phyloP scores from a whole-genome alignment of 2,329 filamentous ascomycete genomes.

The Neurospora sp. region DNA sequence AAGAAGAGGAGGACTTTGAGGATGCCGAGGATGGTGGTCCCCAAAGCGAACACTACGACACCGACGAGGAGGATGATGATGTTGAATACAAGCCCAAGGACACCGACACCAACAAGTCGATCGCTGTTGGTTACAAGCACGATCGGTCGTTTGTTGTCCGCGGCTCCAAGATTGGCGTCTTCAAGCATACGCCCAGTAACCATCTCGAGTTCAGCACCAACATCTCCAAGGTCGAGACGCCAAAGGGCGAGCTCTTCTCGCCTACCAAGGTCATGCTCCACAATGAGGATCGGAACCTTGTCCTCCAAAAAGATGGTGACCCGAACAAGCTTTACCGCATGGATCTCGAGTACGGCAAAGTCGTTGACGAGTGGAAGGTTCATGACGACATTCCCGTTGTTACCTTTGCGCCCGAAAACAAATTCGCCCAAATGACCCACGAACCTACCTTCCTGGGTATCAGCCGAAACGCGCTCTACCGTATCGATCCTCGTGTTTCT shows the following conservation, averaged over 20 bases:
- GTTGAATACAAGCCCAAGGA: constrained; percentile 60
- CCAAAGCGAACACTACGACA: constrained; percentile 47
- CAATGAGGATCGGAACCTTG: constrained; percentile 79
- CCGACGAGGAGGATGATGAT: constrained; percentile 63
- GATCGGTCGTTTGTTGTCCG: constrained; percentile 95
- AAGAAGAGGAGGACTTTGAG: constrained; percentile 43
- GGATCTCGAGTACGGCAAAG: constrained; percentile 96
- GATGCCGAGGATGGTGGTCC: constrained; percentile 46
- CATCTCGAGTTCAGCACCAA: constrained; percentile 93
- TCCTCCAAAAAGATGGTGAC: constrained; percentile 72
- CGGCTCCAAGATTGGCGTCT: constrained; percentile 96
- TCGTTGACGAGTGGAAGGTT: constrained; percentile 97
- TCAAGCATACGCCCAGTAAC: constrained; percentile 91
- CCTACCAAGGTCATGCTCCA: constrained; percentile 97
- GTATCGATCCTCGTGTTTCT: constrained; percentile 80
- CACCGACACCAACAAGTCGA: constrained; percentile 77
- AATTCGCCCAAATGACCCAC: constrained; percentile 94
- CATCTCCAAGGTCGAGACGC: constrained; percentile 90
- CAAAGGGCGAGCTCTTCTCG: constrained; percentile 76
- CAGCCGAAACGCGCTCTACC: constrained; percentile 85
- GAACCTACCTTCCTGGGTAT: constrained; percentile 93
- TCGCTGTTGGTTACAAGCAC: constrained; percentile 94
- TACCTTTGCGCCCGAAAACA: constrained; percentile 90
- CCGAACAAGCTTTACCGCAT: constrained; percentile 91
- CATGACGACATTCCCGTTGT: constrained; percentile 92